Evolutionary conservation across 2,329 filamentous ascomycete genomes (phyloP).

Genomic region (Epichloe typhina): DNA sequence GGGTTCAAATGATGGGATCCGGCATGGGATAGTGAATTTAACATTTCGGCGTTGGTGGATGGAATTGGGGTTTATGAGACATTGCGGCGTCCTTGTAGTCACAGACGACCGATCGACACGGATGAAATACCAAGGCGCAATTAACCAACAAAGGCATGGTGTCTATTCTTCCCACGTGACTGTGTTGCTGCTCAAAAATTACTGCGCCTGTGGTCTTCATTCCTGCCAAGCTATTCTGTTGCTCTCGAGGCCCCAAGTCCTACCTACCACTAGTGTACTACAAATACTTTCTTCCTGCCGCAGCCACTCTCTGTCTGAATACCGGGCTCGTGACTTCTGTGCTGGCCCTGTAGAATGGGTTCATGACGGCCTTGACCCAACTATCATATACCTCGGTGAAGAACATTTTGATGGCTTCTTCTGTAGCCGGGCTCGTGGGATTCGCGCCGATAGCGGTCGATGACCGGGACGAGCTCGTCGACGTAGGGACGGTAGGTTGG

Average conservation of each 20-base stretch:
- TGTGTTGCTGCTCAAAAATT: no score
- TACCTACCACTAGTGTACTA: conserved; percentile 20
- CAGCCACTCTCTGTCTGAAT: conserved; percentile 68
- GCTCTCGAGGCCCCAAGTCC: neutral
- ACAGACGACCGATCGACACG: conserved; percentile 20
- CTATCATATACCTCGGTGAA: conserved; percentile 92
- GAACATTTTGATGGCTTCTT: conserved; percentile 91
- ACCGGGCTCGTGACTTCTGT: conserved; percentile 77
- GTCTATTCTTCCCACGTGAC: conserved; percentile 12
- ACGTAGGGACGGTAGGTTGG: conserved; percentile 46
- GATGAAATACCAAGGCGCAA: conserved; percentile 6
- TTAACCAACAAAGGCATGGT: no score
- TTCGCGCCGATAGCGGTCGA: conserved; percentile 69
- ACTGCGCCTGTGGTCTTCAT: neutral
- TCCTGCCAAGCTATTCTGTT: neutral
- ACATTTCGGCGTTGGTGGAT: conserved; percentile 3
- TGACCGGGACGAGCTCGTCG: conserved; percentile 34
- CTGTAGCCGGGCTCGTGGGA: conserved; percentile 76
- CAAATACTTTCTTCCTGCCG: conserved; percentile 85
- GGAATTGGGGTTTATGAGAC: conserved; percentile 5
- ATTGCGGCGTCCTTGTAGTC: conserved; percentile 17
- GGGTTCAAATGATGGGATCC: conserved; percentile 12
- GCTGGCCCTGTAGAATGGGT: conserved; percentile 80
- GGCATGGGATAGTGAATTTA: conserved; percentile 13
- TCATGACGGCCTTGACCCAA: conserved; percentile 96